phyloP scores from a whole-genome alignment of 2,329 filamentous ascomycete species.

The Phaeosphaeriaceae sp. region DNA sequence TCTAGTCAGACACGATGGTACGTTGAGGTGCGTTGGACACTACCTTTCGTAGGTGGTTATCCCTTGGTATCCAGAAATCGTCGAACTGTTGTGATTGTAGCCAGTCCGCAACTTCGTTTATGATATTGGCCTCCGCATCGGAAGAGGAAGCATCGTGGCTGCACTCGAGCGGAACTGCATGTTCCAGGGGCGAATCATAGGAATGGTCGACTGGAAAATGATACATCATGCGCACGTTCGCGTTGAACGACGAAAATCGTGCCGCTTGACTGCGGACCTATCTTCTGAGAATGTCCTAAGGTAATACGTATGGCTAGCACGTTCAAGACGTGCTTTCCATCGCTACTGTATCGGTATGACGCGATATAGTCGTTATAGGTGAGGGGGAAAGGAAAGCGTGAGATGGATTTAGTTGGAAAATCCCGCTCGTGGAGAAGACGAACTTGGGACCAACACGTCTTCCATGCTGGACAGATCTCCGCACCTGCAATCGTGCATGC shows the following conservation, averaged over 20 bases:
- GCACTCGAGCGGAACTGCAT: not conserved
- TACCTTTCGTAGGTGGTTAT: constrained; percentile 11
- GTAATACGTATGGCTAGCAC: not conserved
- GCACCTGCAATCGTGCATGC: not conserved
- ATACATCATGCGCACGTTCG: not conserved
- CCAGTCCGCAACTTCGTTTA: constrained; percentile 28
- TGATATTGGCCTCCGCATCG: constrained; percentile 16
- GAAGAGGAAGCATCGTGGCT: not conserved
- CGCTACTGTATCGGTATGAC: not conserved
- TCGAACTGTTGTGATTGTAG: constrained; percentile 20
- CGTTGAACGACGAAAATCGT: not conserved
- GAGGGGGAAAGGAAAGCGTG: not conserved
- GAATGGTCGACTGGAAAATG: not conserved
- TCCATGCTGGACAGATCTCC: not conserved
- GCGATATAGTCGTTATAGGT: not conserved
- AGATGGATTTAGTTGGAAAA: not conserved
- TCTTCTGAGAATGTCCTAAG: not conserved
- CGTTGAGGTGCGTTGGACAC: not conserved
- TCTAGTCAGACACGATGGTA: constrained; percentile 2
- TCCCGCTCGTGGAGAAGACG: not conserved
- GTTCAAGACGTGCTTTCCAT: not conserved
- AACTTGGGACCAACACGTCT: not conserved
- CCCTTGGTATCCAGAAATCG: constrained; percentile 16
- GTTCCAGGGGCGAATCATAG: constrained; percentile 4
- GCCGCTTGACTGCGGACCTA: not conserved